Evolutionary conservation across 345 rosid genomes (phyloP).

Genomic region (Anastatica hierochuntica): DNA sequence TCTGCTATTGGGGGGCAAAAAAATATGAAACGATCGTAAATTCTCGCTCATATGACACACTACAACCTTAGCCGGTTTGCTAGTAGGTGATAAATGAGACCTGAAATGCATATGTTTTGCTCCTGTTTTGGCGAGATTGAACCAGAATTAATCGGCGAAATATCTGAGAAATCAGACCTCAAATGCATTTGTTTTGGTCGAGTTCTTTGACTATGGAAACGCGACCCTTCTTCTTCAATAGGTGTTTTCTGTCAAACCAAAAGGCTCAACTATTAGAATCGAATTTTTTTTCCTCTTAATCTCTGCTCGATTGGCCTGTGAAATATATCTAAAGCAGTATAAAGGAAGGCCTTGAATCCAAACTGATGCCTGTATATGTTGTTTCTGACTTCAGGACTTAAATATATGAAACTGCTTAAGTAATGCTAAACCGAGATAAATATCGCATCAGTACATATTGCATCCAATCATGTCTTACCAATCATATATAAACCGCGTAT

Average conservation of each 20-base stretch:
- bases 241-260: background rate
- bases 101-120: slow-evolving; percentile 6
- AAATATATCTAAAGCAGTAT: too few species aligned
- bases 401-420: background rate
- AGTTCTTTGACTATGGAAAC: background rate
- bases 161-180: slow-evolving; percentile 14
- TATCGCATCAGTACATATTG: background rate
- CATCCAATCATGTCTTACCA: background rate
- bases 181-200: slow-evolving; percentile 4
- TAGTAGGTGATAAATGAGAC: too few species aligned
- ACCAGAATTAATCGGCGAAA: slow-evolving; percentile 10
- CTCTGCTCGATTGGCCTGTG: too few species aligned
- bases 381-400: background rate
- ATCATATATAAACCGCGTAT: too few species aligned
- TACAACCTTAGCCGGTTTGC: too few species aligned
- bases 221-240: background rate
- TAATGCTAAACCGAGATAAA: background rate
- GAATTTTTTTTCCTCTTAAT: too few species aligned
- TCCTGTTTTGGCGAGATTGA: slow-evolving; percentile 4
- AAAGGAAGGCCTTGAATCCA: background rate
- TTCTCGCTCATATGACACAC: too few species aligned
- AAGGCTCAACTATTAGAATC: background rate
- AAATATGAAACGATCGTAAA: too few species aligned
- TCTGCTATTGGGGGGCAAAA: slow-evolving; percentile 41
- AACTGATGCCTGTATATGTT: background rate